Evolutionary conservation across 1,284 basidiomycete species (phyloP).

Genomic region (Ustilago sp.): DNA sequence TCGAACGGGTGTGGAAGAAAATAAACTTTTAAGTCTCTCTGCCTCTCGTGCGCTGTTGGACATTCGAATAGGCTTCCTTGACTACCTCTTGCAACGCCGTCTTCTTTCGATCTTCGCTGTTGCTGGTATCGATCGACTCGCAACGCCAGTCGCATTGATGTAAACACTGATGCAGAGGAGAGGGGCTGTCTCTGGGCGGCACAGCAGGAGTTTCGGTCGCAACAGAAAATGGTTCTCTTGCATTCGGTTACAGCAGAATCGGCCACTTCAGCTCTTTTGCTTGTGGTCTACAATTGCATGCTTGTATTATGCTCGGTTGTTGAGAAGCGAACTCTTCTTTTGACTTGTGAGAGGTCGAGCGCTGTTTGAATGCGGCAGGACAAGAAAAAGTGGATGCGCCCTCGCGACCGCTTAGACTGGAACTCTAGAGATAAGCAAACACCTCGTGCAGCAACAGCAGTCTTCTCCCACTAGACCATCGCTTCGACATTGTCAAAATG

Average conservation of each 20-base stretch:
- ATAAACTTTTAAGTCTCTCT: slow-evolving; percentile 3
- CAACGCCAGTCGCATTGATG: background rate
- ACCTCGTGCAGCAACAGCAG: background rate
- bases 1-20: background rate
- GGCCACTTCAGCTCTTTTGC: background rate
- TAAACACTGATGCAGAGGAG: background rate
- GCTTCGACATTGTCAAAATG: background rate
- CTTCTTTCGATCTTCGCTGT: background rate
- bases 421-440: slow-evolving; percentile 7
- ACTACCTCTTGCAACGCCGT: background rate
- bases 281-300: background rate
- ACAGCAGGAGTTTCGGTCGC: background rate
- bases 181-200: background rate
- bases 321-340: slow-evolving; percentile 4
- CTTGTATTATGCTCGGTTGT: background rate
- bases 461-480: background rate
- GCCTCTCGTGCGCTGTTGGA: background rate
- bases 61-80: background rate
- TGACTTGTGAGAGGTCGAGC: slow-evolving; percentile 1
- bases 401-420: slow-evolving; percentile 1
- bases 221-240: slow-evolving; percentile 4
- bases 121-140: background rate
- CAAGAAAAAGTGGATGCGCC: background rate
- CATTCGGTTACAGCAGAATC: background rate
- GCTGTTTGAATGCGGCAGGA: slow-evolving; percentile 5